These are phyloP conservation scores for Bacidia gigantensis DNA, from an alignment of 495 filamentous ascomycete genomes.

Conservation along the genomic window DNA sequence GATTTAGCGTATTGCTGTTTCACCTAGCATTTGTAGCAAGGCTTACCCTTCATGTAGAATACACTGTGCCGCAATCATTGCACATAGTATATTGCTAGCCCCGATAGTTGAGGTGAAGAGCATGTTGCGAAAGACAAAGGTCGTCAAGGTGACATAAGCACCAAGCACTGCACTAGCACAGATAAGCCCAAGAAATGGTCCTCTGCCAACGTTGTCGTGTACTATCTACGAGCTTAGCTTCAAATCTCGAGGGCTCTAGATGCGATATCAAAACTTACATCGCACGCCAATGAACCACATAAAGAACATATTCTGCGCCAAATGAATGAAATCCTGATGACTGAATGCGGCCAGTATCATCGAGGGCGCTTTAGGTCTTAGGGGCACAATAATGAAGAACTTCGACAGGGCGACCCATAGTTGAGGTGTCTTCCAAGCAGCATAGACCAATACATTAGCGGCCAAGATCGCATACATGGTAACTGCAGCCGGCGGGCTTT, in stretches of 20 bases:
- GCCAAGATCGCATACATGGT: slow-evolving; percentile 56
- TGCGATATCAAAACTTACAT: slow-evolving; percentile 25
- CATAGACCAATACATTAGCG: slow-evolving; percentile 47
- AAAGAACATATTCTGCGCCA: slow-evolving; percentile 54
- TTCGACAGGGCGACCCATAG: slow-evolving; percentile 62
- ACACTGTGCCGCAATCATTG: slow-evolving; percentile 53
- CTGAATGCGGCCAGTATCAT: slow-evolving; percentile 65
- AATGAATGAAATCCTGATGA: slow-evolving; percentile 55
- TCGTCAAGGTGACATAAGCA: slow-evolving; percentile 46
- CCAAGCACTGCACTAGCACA: slow-evolving; percentile 52
- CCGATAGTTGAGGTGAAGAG: slow-evolving; percentile 48
- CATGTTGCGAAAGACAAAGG: slow-evolving; percentile 38
- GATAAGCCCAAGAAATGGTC: slow-evolving; percentile 70
- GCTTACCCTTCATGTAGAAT: slow-evolving; percentile 44
- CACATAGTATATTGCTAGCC: slow-evolving; percentile 59
- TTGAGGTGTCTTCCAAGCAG: slow-evolving; percentile 54
- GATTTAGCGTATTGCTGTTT: neutral
- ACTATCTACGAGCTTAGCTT: slow-evolving; percentile 26
- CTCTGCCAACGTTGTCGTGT: slow-evolving; percentile 79
- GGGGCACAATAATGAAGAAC: slow-evolving; percentile 61
- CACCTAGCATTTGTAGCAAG: neutral
- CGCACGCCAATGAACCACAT: slow-evolving; percentile 45
- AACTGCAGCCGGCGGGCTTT: slow-evolving; percentile 63
- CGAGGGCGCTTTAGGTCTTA: slow-evolving; percentile 48
- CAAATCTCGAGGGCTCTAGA: neutral